phyloP scores from a whole-genome alignment of 2,329 filamentous ascomycete genomes.

The Fusarium pseudograminearum region DNA sequence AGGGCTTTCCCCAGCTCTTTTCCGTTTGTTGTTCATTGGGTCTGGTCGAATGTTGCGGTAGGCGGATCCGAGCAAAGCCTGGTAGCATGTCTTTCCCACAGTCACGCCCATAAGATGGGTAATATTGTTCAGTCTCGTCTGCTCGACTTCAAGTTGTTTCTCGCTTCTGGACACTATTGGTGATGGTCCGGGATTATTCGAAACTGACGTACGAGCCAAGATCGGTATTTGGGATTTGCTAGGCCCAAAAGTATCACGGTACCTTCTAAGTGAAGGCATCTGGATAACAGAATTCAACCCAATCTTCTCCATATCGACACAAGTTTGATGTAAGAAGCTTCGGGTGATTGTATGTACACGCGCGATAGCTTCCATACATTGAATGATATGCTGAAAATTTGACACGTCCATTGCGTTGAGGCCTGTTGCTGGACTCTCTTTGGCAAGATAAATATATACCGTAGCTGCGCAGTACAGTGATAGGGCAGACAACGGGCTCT shows the following conservation, averaged over 20 bases:
- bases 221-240: slow-evolving; percentile 59
- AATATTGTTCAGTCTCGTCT: slow-evolving; percentile 19
- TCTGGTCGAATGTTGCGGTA: slow-evolving; percentile 49
- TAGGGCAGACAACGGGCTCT: slow-evolving; percentile 66
- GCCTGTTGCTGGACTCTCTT: slow-evolving; percentile 71
- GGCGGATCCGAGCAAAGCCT: slow-evolving; percentile 51
- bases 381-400: slow-evolving; percentile 79
- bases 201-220: slow-evolving; percentile 59
- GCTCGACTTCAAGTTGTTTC: slow-evolving; percentile 13
- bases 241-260: slow-evolving; percentile 49
- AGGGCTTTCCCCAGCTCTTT: slow-evolving; percentile 48
- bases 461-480: slow-evolving; percentile 87
- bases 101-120: not conserved
- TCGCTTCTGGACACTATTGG: slow-evolving; percentile 51
- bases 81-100: slow-evolving; percentile 48
- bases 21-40: slow-evolving; percentile 50
- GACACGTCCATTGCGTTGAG: slow-evolving; percentile 61
- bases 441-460: slow-evolving; percentile 84
- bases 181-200: slow-evolving; percentile 56
- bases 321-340: slow-evolving; percentile 85
- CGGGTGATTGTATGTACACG: slow-evolving; percentile 80
- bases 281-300: slow-evolving; percentile 54
- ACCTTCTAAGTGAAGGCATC: slow-evolving; percentile 53
- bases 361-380: slow-evolving; percentile 82
- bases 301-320: slow-evolving; percentile 79